Evolutionary conservation across 768 basidiomycete species (phyloP), one percentile per base, ranked within the genome.

Genomic region (Kwoniella mangroviensis): DNA sequence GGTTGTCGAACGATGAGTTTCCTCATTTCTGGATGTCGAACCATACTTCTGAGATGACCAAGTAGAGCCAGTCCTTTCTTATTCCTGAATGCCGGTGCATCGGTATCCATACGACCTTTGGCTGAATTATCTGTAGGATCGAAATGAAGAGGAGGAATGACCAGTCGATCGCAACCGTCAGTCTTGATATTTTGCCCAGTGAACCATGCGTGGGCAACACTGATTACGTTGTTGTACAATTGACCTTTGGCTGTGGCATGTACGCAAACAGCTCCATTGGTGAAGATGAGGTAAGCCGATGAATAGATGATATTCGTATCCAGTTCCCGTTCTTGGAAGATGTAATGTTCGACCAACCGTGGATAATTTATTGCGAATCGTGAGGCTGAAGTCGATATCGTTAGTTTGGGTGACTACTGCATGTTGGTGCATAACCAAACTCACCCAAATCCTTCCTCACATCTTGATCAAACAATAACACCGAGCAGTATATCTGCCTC

Each of bases 61-160:
- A 98, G 96, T 57, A 98, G 89, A 2, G 93, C 92, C 90, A 94
- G 92, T 84, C 96, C 97, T 10, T 95, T 91, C 81, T 98, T 98
- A 19, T 92, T 93, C 83, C 92, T 91, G 88, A 97, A 97, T 0
- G 92, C 90, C 68, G 89, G 88, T 49, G 89, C 88, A 58, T 97
- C 95, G 51, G 93, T 90, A 69, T 95, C 92, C 63, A 97, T 82
- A 21, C 75, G 58, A 79, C 76, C 78, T n/a, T 73, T 65, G 21
- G 61, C 13, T 13, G 62, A 21, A 3, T 61, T 67, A 53, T 72
- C 68, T 15, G 52, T 52, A 4, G 54, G 52, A 26, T 74, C 71
- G n/a, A 74, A 88, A 87, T 82, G 90, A 91, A 17, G 49, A 19
- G 73, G 70, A 59, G 90, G 89, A 5, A 84, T 84, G 10, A 70